Base-by-base conservation (phyloP, 768 basidiomycete species). In the Harrya chromipes region DNA sequence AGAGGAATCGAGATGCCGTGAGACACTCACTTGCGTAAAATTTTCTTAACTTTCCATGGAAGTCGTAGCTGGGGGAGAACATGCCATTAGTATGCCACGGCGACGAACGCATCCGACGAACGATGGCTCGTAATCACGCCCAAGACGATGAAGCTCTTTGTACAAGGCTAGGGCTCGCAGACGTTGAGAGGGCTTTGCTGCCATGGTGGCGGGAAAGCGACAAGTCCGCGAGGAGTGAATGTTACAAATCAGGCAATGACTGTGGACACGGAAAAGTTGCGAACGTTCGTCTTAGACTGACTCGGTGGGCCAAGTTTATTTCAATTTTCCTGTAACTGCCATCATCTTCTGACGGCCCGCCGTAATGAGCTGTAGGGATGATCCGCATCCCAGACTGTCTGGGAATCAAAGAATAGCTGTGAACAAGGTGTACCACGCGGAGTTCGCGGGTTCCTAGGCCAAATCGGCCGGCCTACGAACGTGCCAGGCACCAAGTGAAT, bases 41-140 rank as follows among this genome's bases (percentile, higher is more conserved):
- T 29, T 71, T 72, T 43, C 90, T 75, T 36, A 93, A 74, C 58
- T 82, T 83, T 37, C 78, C 80, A 60, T 87, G 82, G 54, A 89
- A 92, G 70, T 89, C 75, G 59, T 92, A 92, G 40, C 90, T 88
- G 64, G 46, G 20, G 20, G 31, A 43, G 26, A n/a, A 43, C 45
- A 43, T 43, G 33, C 49, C 10, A 40, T 58, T n/a, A 42, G 50
- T 14, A 48, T 44, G 41, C n/a, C 43, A 51, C 38, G 31, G 41
- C 21, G 35, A 55, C 49, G 54, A 39, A 54, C 49, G 38, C 33
- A n/a, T 20, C 40, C 31, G 44, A 77, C 82, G 66, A 60, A 91
- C 90, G 80, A 78, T 40, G 87, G 82, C 62, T 93, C 90, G 56
- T 91, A 90, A 40, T 92, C 88, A 50, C 85, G 76, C 4, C 90